phyloP scores from a whole-genome alignment of 768 basidiomycete genomes.

The Lactifluus echinatus region DNA sequence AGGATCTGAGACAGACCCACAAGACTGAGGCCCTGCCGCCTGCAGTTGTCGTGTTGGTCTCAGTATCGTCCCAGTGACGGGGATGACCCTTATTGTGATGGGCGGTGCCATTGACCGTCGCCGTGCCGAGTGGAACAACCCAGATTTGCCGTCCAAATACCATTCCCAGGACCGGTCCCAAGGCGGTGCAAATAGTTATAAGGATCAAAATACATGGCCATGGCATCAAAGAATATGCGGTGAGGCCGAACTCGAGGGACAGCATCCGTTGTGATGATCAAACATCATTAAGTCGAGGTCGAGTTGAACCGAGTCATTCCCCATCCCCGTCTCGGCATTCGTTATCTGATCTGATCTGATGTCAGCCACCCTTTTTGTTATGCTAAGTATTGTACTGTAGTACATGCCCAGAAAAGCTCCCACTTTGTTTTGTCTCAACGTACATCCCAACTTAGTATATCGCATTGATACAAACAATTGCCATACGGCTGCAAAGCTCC shows the following conservation, averaged over 20 bases:
- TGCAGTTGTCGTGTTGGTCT: background rate
- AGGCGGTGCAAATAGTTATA: background rate
- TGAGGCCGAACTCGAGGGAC: background rate
- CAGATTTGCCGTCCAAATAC: too few species aligned
- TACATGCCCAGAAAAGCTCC: background rate
- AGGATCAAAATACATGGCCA: too few species aligned
- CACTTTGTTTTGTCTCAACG: background rate
- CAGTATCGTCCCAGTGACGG: too few species aligned
- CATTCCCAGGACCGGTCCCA: background rate
- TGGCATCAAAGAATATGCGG: background rate
- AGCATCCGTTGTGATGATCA: background rate
- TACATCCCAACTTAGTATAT: conserved; percentile 4
- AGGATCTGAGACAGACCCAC: too few species aligned
- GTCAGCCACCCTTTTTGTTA: background rate
- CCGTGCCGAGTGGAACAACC: too few species aligned
- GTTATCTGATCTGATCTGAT: conserved; percentile 2
- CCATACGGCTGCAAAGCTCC: background rate
- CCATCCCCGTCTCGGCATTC: background rate
- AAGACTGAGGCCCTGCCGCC: background rate
- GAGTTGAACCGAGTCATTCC: background rate
- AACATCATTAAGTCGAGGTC: background rate
- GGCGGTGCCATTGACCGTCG: background rate
- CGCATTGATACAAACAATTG: background rate
- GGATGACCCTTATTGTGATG: too few species aligned
- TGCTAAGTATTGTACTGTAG: conserved; percentile 1